A percentile compares a stretch with the other conserved stretches of the same genome.
These are phyloP conservation scores for Mortierella sp. DNA, from an alignment of 371 early-diverging fungal genomes.

Conservation along the genomic window DNA sequence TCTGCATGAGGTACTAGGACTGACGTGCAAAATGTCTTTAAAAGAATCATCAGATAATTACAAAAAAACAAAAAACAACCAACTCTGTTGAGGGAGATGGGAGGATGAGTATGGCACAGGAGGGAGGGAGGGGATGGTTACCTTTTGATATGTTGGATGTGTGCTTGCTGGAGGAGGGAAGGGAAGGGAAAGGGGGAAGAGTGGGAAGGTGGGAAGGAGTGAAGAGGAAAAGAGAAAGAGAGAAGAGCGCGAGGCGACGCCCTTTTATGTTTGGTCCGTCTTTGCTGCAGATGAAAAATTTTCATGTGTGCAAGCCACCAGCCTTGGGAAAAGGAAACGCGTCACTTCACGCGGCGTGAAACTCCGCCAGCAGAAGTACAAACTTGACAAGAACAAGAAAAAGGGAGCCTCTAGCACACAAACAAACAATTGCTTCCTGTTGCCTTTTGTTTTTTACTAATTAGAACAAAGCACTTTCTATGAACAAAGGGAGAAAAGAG, in stretches of 20 bases:
- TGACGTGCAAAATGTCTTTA: slow-evolving; percentile 60
- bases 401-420: background rate
- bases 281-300: background rate
- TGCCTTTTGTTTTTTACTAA: background rate
- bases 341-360: background rate
- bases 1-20: slow-evolving; percentile 47
- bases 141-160: slow-evolving; percentile 8
- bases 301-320: slow-evolving; percentile 1
- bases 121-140: background rate
- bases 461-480: slow-evolving; percentile 3
- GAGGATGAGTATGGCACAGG: background rate
- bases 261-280: background rate
- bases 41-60: slow-evolving; percentile 46
- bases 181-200: background rate
- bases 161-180: background rate
- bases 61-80: background rate
- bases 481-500: background rate
- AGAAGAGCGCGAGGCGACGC: background rate
- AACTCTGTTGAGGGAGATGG: background rate
- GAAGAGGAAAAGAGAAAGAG: background rate
- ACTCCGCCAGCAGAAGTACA: background rate
- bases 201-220: background rate
- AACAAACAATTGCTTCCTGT: background rate
- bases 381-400: background rate
- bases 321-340: too few relatives aligned